phyloP scores from a whole-genome alignment of 805 yeast genomes.

The Yamadazyma scolyti region DNA sequence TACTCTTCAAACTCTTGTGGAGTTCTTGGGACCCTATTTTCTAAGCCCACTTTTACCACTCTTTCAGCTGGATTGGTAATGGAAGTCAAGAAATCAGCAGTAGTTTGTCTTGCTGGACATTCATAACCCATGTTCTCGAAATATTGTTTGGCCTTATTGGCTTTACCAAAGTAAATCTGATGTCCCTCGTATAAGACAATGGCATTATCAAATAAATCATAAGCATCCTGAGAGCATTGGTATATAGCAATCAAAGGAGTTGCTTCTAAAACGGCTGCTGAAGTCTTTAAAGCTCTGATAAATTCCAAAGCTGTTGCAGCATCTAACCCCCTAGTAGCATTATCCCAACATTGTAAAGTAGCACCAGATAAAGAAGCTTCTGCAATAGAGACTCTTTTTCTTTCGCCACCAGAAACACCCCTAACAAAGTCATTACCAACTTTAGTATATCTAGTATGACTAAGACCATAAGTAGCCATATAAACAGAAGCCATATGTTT shows the following conservation, averaged over 20 bases:
- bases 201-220: slow-evolving; percentile 47
- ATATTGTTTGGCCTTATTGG: slow-evolving; percentile 42
- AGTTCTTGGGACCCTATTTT: slow-evolving; percentile 51
- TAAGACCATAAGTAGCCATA: slow-evolving; percentile 45
- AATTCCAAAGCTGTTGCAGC: slow-evolving; percentile 80
- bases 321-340: slow-evolving; percentile 83
- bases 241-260: slow-evolving; percentile 60
- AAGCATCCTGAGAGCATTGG: slow-evolving; percentile 48
- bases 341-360: slow-evolving; percentile 54
- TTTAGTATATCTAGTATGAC: slow-evolving; percentile 53
- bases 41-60: slow-evolving; percentile 46
- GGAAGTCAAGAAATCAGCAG: slow-evolving; percentile 65
- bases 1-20: slow-evolving; percentile 54
- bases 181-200: slow-evolving; percentile 44
- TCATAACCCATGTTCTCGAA: slow-evolving; percentile 60
- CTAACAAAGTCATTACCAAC: slow-evolving; percentile 65
- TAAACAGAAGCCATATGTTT: slow-evolving; percentile 39
- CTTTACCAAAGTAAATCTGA: slow-evolving; percentile 46
- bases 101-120: slow-evolving; percentile 61
- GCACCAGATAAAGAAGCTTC: slow-evolving; percentile 70
- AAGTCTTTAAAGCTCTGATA: slow-evolving; percentile 59
- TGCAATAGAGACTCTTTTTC: slow-evolving; percentile 80
- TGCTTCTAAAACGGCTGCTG: slow-evolving; percentile 49
- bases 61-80: slow-evolving; percentile 66
- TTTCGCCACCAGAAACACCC: slow-evolving; percentile 84